Base-by-base conservation (phyloP, 2,329 filamentous ascomycete genomes). In the Sphaerulina vaccinii region DNA sequence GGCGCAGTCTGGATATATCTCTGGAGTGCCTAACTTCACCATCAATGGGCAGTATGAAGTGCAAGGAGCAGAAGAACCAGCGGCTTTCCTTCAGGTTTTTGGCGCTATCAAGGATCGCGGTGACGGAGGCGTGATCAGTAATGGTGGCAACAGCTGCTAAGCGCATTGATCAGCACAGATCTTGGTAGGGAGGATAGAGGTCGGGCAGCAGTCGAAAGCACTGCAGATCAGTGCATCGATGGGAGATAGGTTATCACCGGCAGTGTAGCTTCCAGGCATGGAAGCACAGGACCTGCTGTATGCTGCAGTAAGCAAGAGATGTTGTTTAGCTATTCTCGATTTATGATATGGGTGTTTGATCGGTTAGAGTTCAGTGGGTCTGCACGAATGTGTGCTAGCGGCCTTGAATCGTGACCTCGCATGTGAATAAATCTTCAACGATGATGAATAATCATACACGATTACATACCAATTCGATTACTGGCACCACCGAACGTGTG, bases 1-100 rank as follows among this genome's bases (percentile, higher is more conserved):
- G 65, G 69, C 75, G 44, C 64, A 71, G 54, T 61, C 62, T 53
- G 75, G 78, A 62, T 74, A 75, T 49, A 77, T 91, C 33, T 77
- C 71, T 48, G 87, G 87, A 0, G 88, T 93, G 55, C 88, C 88
- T 5, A 82, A 87, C 67, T 91, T 89, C 66, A 82, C 82, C 10
- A 79, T 93, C 56, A 85, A 91, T 63, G 84, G 76, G 1, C 75
- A 74, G 59, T 85, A 83, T 68, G 79, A 84, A 59, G 69, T 92
- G 23, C 79, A 83, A 22, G 88, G 88, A 1, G 88, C 87, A 1
- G 84, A 90, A 71, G 86, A 90, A 53, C 77, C 84, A 2, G 73
- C 76, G 39, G 79, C 78, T 1, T 91, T 91, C 64, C 68, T 88
- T 55, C 75, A 82, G 61, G 71, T 85, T 41, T 87, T 92, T 67